A percentile compares a stretch with the other conserved stretches of the same genome.
phyloP scores from a whole-genome alignment of 148 eudicot genomes.

The Vaccinium myrtillus region DNA sequence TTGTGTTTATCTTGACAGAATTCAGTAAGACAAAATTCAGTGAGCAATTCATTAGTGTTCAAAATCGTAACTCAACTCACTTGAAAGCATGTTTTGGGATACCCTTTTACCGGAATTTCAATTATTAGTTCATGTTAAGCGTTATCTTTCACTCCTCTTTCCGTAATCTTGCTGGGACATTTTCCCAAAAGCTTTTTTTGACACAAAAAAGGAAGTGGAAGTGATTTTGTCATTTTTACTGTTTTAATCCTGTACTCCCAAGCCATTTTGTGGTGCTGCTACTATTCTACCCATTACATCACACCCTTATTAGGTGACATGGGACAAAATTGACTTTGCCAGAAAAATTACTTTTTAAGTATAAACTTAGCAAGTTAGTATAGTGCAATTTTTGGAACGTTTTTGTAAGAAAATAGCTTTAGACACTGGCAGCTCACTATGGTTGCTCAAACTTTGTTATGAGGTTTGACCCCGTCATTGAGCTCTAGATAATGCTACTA shows the following conservation, averaged over 20 bases:
- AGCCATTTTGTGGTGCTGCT: background rate
- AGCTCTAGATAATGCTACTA: background rate
- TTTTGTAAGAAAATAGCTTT: background rate
- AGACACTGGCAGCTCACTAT: background rate
- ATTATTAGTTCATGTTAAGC: background rate
- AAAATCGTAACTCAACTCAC: background rate
- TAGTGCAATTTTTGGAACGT: background rate
- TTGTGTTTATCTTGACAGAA: background rate
- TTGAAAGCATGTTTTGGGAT: background rate
- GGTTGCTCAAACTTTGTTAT: background rate
- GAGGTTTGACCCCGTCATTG: background rate
- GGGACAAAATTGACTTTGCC: background rate
- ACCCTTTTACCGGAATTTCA: background rate
- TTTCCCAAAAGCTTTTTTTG: background rate
- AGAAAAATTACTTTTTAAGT: background rate
- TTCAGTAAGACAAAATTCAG: background rate
- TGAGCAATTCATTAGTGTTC: background rate
- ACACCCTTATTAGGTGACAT: background rate
- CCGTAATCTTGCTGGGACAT: background rate
- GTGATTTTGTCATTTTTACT: background rate
- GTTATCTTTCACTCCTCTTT: background rate
- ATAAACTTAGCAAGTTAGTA: background rate
- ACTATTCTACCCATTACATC: background rate
- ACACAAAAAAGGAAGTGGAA: background rate
- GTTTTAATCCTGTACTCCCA: background rate